Evolutionary conservation across 179 eudicot species (phyloP).

Genomic region (Actinidia arguta): DNA sequence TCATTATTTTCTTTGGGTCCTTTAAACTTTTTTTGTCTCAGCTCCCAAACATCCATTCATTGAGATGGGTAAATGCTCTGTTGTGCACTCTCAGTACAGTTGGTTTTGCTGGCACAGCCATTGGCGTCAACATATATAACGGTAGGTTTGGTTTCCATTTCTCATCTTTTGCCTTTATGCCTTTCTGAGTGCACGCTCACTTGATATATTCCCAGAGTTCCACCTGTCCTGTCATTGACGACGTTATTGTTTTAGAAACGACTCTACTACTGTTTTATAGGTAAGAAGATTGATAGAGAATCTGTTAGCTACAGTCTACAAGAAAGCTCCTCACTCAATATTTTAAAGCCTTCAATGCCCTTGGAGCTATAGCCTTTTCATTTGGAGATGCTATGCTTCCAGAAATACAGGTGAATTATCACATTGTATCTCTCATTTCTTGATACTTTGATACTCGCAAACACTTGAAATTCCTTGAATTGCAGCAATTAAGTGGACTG

Average conservation of each 20-base stretch:
- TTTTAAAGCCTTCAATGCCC: constrained; percentile 48
- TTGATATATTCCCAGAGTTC: background rate
- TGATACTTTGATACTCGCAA: background rate
- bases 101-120: constrained; percentile 50
- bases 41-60: constrained; percentile 47
- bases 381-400: constrained; percentile 63
- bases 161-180: background rate
- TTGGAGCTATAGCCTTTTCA: constrained; percentile 52
- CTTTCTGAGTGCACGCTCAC: background rate
- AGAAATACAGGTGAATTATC: constrained; percentile 44
- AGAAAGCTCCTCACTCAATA: constrained; percentile 37
- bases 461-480: background rate
- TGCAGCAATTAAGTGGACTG: background rate
- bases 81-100: constrained; percentile 47
- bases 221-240: background rate
- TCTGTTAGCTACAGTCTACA: constrained; percentile 39
- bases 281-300: constrained; percentile 39
- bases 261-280: constrained; percentile 18
- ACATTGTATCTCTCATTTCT: background rate
- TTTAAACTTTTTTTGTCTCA: constrained; percentile 53
- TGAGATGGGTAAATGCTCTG: constrained; percentile 47
- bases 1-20: constrained; percentile 43
- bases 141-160: constrained; percentile 29
- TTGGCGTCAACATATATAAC: constrained; percentile 44
- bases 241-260: background rate